Evolutionary conservation across 495 filamentous ascomycete species (phyloP).

Genomic region (Aspergillus ostianus): DNA sequence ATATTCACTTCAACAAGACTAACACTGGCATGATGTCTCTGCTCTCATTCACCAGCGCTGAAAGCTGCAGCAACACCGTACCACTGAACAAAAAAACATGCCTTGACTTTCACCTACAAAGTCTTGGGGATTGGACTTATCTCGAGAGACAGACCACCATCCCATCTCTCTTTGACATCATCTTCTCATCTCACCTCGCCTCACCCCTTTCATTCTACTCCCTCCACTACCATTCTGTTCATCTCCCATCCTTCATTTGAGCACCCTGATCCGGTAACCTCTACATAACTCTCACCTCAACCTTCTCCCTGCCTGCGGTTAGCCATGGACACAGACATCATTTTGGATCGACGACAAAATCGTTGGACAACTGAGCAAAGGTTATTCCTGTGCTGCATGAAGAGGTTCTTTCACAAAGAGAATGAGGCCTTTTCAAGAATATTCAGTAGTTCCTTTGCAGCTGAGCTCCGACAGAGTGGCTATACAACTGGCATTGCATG

Average conservation of each 20-base stretch:
- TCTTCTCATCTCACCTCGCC: neutral
- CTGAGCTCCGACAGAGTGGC: conserved; percentile 19
- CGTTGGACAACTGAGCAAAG: conserved; percentile 24
- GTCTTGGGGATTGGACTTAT: too few relatives aligned
- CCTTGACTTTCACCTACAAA: too few relatives aligned
- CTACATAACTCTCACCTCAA: neutral
- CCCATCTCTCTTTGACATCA: neutral
- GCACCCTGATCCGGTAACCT: neutral
- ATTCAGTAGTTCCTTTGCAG: conserved; percentile 25
- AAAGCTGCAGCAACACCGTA: neutral
- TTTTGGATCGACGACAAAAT: conserved; percentile 8
- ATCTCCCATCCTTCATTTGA: neutral
- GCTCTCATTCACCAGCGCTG: neutral
- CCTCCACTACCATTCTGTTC: neutral
- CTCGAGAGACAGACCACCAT: too few relatives aligned
- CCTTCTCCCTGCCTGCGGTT: too few relatives aligned
- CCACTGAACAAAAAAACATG: too few relatives aligned
- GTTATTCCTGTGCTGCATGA: conserved; percentile 28
- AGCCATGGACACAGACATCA: conserved; percentile 8
- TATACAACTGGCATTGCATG: conserved; percentile 15
- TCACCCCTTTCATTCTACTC: neutral
- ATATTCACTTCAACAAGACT: too few relatives aligned
- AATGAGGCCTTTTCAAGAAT: conserved; percentile 11
- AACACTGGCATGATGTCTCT: neutral
- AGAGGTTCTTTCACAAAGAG: conserved; percentile 24